Evolutionary conservation across 1,284 basidiomycete species (phyloP).

Genomic region (Fomes fomentarius): DNA sequence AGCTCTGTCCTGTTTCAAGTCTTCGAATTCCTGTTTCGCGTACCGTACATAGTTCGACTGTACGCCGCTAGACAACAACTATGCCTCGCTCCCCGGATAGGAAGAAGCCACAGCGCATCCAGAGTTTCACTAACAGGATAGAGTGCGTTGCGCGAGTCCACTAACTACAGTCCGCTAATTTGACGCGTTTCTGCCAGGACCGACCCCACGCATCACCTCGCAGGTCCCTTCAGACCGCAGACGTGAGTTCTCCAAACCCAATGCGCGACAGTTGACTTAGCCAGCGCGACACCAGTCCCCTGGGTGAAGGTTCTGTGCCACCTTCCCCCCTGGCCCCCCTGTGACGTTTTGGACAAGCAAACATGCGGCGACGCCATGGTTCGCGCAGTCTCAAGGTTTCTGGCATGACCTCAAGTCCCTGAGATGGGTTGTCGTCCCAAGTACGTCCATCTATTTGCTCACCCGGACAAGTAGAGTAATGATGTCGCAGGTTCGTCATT

Average conservation of each 20-base stretch:
- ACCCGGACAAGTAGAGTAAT: neutral
- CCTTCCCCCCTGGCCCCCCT: slow-evolving; percentile 15
- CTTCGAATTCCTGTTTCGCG: neutral
- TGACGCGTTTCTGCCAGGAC: slow-evolving; percentile 36
- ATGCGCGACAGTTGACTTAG: neutral
- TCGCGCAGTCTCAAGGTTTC: slow-evolving; percentile 38
- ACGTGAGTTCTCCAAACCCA: slow-evolving; percentile 44
- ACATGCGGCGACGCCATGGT: slow-evolving; percentile 22
- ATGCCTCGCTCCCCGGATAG: slow-evolving; percentile 11
- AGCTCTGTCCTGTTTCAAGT: neutral
- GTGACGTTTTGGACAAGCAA: neutral
- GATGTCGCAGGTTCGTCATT: slow-evolving; percentile 60
- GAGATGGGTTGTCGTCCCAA: slow-evolving; percentile 78
- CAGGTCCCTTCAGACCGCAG: slow-evolving; percentile 62
- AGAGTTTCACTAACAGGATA: slow-evolving; percentile 17
- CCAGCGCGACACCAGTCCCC: slow-evolving; percentile 3
- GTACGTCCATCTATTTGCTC: slow-evolving; percentile 43
- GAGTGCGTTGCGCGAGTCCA: slow-evolving; percentile 25
- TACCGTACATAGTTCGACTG: neutral
- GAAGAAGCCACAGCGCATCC: slow-evolving; percentile 16
- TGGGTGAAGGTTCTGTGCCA: slow-evolving; percentile 6
- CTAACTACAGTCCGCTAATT: slow-evolving; percentile 4
- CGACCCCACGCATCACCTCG: slow-evolving; percentile 59
- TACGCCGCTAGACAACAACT: neutral
- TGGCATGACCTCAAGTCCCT: slow-evolving; percentile 51